phyloP scores from a whole-genome alignment of 768 basidiomycete species.

The Chalciporus piperatus region DNA sequence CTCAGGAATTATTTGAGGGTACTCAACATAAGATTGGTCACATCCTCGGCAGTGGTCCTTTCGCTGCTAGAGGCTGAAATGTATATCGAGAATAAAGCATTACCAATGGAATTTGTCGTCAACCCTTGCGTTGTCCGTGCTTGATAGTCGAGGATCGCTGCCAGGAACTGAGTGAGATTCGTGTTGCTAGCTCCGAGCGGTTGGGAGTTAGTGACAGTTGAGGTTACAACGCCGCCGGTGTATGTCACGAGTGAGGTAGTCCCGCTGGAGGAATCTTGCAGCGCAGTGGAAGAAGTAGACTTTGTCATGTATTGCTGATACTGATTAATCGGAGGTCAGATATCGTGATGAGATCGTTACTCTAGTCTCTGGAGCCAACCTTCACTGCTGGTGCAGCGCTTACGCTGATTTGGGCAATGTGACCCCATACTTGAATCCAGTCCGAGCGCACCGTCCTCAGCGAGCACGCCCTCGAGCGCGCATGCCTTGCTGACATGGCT shows the following conservation, averaged over 20 bases:
- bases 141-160: constrained; percentile 6
- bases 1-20: background rate
- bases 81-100: constrained; percentile 15
- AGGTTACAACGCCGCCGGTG: background rate
- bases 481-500: too few species aligned
- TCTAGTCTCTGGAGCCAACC: too few species aligned
- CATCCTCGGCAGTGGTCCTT: background rate
- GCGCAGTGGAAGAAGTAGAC: background rate
- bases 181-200: constrained; percentile 1
- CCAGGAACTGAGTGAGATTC: constrained; percentile 13
- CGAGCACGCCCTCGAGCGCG: too few species aligned
- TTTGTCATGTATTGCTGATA: background rate
- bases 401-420: too few species aligned
- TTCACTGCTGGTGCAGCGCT: too few species aligned
- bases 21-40: background rate
- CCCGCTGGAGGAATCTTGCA: background rate
- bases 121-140: constrained; percentile 11
- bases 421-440: too few species aligned
- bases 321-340: background rate
- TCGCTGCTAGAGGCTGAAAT: background rate
- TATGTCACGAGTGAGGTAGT: constrained; percentile 15
- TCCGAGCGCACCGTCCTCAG: too few species aligned
- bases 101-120: constrained; percentile 14
- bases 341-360: background rate
- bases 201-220: background rate